Percentiles rank a stretch among this genome's conserved stretches.
Evolutionary conservation across 129 eudicot species (phyloP).

Genomic region (Deinandra increscens): DNA sequence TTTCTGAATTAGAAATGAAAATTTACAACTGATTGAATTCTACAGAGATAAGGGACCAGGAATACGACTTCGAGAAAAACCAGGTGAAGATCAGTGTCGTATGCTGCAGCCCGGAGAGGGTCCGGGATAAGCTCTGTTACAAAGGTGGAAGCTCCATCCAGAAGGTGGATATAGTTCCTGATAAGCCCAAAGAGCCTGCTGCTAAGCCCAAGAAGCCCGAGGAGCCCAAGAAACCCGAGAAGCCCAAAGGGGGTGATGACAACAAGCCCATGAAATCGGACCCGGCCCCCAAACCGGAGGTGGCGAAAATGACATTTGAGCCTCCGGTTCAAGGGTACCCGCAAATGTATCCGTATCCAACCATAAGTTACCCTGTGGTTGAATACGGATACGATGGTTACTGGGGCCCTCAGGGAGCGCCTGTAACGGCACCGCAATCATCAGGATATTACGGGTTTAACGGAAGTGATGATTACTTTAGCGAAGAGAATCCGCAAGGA

Average conservation of each 20-base stretch:
- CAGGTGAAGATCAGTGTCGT: constrained; percentile 61
- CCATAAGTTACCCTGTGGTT: constrained; percentile 22
- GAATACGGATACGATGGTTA: constrained; percentile 47
- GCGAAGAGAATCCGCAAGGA: constrained; percentile 60
- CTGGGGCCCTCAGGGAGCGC: constrained; percentile 34
- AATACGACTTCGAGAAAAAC: constrained; percentile 59
- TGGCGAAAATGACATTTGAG: constrained; percentile 34
- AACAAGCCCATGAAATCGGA: constrained; percentile 38
- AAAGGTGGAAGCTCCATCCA: constrained; percentile 62
- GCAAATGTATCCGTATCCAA: constrained; percentile 30
- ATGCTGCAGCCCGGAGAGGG: constrained; percentile 80
- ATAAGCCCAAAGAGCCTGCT: constrained; percentile 44
- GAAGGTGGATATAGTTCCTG: constrained; percentile 50
- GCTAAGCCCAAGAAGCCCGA: constrained; percentile 24
- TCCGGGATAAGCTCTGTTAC: constrained; percentile 59
- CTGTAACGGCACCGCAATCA: constrained; percentile 29
- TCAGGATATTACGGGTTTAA: constrained; percentile 25
- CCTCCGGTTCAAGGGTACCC: constrained; percentile 42
- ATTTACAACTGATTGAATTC: background rate
- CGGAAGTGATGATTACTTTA: constrained; percentile 33
- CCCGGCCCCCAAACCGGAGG: constrained; percentile 18
- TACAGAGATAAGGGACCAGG: constrained; percentile 72
- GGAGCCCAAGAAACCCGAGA: constrained; percentile 29
- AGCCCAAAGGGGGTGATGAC: constrained; percentile 36
- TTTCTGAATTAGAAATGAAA: background rate